phyloP scores from a whole-genome alignment of 768 basidiomycete genomes.

The Lactifluus subvellereus region DNA sequence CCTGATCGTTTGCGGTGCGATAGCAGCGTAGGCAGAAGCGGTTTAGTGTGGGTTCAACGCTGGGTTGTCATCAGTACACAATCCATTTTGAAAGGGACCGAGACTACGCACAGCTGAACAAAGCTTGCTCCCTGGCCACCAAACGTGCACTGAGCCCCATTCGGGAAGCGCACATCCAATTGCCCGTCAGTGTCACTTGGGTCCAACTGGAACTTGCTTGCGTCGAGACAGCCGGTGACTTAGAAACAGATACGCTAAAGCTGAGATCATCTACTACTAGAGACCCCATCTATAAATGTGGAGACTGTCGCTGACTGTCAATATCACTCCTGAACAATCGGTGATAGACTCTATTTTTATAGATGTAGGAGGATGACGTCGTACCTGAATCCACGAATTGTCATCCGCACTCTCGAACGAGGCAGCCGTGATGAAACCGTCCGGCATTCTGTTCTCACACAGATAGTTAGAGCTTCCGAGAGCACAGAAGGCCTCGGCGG shows the following conservation, averaged over 20 bases:
- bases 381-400: constrained; percentile 38
- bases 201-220: constrained; percentile 30
- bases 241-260: constrained; percentile 11
- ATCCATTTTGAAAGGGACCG: not conserved
- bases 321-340: too few species aligned
- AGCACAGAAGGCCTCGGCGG: constrained; percentile 35
- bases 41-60: constrained; percentile 41
- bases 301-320: not conserved
- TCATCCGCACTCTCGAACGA: constrained; percentile 32
- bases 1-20: constrained; percentile 36
- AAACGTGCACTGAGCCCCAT: constrained; percentile 48
- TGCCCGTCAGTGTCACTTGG: constrained; percentile 42
- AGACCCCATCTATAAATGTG: not conserved
- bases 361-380: not conserved
- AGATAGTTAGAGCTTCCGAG: constrained; percentile 25
- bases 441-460: constrained; percentile 31
- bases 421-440: constrained; percentile 37
- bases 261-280: not conserved
- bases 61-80: constrained; percentile 20
- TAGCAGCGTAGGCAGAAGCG: constrained; percentile 50
- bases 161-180: constrained; percentile 45
- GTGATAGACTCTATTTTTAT: too few species aligned
- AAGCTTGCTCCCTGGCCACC: constrained; percentile 49
- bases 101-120: constrained; percentile 40
- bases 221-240: constrained; percentile 39